Base-by-base conservation (phyloP, 345 rosid genomes). In the Pugionium dolabratum region DNA sequence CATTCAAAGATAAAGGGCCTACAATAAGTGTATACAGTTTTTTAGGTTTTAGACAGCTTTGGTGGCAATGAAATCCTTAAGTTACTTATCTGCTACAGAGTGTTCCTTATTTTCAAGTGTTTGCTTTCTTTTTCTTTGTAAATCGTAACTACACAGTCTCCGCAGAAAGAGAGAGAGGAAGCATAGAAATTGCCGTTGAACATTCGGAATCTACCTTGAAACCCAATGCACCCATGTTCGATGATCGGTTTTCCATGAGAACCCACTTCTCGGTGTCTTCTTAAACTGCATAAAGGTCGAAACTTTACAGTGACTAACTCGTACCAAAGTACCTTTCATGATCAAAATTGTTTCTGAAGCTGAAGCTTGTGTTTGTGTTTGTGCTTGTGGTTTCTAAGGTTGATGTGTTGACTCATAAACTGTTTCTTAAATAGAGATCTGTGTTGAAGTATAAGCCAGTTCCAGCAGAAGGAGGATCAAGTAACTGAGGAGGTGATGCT, bases 401-500 rank as follows among this genome's bases (percentile, higher is more conserved):
- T 50, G 72, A 36, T 73, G 50, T 49, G 43, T 6, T 33, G 73
- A 34, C 11, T 54, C 73, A 49, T 18, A 10, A 33, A 62, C 41
- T 48, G 73, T 61, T 74, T 54, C 69, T 62, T 61, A 67, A 47
- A 28, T 48, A 62, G 69, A 61, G 67, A 47, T 34, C 62, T 40
- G 69, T 54, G 73, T 74, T 43, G 67, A 59, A 72, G 67, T 65
- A 44, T 58, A 52, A 43, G 56, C 71, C 67, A 0, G 67, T 37
- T 59, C 71, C 67, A 36, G 57, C 39, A 45, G 67, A 32, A 8
- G 73, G 72, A 51, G 78, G 67, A 41, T 76, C 66, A 43, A 73
- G 72, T 62, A 77, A 78, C 53, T 78, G 82, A 32, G 79, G 46
- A 46, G 67, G 52, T 62, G 49, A 75, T 11, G 27, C 57, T 62